Evolutionary conservation across 352 stramenopile species (phyloP), one percentile per base, ranked within the genome.

Genomic region (Pythium volutum): DNA sequence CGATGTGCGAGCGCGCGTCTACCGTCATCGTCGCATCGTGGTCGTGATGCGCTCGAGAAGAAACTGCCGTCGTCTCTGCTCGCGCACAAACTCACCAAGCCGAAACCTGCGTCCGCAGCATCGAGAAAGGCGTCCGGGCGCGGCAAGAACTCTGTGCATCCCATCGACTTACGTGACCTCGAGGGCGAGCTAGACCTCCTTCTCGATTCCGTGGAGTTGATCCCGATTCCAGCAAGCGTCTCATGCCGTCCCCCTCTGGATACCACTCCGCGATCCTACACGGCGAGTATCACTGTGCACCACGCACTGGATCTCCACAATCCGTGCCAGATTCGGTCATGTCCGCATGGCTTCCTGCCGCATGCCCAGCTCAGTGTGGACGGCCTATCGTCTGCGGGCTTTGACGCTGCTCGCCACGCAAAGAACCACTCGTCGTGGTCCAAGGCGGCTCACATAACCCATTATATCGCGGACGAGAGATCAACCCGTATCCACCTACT

Each of bases 251-350:
- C 22, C 9, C 15, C 38, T 39, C 4, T 16, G 0, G 20, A 45
- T 10, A 20, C 4, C 4, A 33, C 29, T 33, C 29, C 31, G n/a
- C 4, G 31, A 23, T 11, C 33, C 29, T 69, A 41, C 47, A 58
- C 45, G 5, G 52, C 55, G 22, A 47, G 23, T 3, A 39, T 70
- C 5, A 23, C 63, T 3, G 22, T 66, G 9, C 63, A 62, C 20
- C 63, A 70, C 22, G 55, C 63, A 27, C 51, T 70, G 1, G 63
- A 70, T 52, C 51, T 70, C 22, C 53, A 56, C n/a, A 66, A 70
- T 47, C 63, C 63, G 18, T 70, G 63, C 20, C 47, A 47, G 10
- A 65, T 70, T 54, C 63, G 63, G 18, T 66, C 63, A 2, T 70
- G 63, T 31, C 42, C 42, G 4, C 63, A 70, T 26, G 3, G 16